Evolutionary conservation across 495 filamentous ascomycete species (phyloP).

Genomic region (Tuber umbilicatum): DNA sequence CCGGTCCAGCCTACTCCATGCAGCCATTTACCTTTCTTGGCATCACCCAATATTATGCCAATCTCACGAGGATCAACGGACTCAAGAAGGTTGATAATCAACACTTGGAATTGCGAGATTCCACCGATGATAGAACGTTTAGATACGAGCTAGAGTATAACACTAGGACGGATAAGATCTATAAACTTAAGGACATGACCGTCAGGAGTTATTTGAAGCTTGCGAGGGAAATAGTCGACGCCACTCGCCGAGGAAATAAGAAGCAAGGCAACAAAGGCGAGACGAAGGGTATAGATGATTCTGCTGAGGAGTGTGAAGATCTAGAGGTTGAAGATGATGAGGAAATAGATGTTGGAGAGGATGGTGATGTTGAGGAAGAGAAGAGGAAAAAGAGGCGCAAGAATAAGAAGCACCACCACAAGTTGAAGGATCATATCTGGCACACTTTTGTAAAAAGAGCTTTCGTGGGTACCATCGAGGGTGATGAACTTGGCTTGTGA

Average conservation of each 20-base stretch:
- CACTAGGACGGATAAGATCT: conserved; percentile 67
- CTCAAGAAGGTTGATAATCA: conserved; percentile 49
- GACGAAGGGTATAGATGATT: conserved; percentile 14
- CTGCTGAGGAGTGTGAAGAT: conserved; percentile 24
- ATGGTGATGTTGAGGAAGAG: conserved; percentile 32
- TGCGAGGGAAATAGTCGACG: conserved; percentile 62
- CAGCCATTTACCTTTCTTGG: conserved; percentile 69
- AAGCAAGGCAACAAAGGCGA: conserved; percentile 38
- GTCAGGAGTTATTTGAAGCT: conserved; percentile 73
- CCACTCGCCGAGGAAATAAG: conserved; percentile 45
- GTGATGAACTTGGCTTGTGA: conserved; percentile 50
- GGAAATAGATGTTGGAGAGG: conserved; percentile 27
- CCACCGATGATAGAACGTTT: conserved; percentile 49
- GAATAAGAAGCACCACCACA: conserved; percentile 47
- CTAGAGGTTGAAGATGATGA: conserved; percentile 31
- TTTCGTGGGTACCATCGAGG: conserved; percentile 65
- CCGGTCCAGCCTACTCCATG: conserved; percentile 85
- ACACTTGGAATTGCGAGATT: conserved; percentile 50
- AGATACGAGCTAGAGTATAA: conserved; percentile 79
- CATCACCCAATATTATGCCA: conserved; percentile 88
- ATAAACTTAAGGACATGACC: conserved; percentile 73
- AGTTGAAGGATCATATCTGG: conserved; percentile 59
- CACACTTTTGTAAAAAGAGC: conserved; percentile 68
- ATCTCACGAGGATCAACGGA: conserved; percentile 75
- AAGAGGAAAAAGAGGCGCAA: conserved; percentile 49